Conservation (phyloP, 169 alveolate genomes). For the Cryptosporidium baileyi region DNA sequence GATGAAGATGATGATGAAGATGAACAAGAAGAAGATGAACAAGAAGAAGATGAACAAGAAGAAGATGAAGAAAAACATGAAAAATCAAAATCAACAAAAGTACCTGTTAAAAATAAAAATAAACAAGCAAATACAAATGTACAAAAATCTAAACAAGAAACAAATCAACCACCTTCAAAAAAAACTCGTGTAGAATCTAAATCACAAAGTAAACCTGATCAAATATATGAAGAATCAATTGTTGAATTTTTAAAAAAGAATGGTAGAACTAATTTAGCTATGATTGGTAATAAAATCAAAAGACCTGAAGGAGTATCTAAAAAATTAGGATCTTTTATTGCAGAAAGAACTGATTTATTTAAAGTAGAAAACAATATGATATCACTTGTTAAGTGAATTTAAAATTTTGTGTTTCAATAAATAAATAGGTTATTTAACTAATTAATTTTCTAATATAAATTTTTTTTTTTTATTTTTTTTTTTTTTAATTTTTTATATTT, state of each 20-base stretch:
- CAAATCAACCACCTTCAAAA: conserved; percentile 35
- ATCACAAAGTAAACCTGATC: conserved; percentile 63
- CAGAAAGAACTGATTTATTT: conserved; percentile 75
- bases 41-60: conserved; percentile 69
- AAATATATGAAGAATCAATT: conserved; percentile 76
- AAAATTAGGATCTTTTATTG: conserved; percentile 80
- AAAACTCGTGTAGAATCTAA: conserved; percentile 29
- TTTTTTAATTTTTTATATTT: background rate
- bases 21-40: conserved; percentile 78
- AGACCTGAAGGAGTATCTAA: conserved; percentile 80
- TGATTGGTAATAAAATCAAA: conserved; percentile 80
- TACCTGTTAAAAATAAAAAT: conserved; percentile 57
- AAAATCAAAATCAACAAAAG: conserved; percentile 69
- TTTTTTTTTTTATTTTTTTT: background rate
- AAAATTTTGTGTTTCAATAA: background rate
- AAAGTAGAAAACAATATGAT: conserved; percentile 75
- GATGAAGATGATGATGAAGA: conserved; percentile 76
- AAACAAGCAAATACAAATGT: conserved; percentile 8
- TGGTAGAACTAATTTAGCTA: conserved; percentile 81
- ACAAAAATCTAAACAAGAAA: conserved; percentile 4
- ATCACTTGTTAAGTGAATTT: conserved; percentile 48
- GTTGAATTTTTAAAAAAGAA: conserved; percentile 80
- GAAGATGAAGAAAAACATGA: conserved; percentile 76
- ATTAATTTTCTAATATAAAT: conserved; percentile 8
- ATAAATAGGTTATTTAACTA: conserved; percentile 11